These are phyloP conservation scores for Pyracantha coccinea DNA, from an alignment of 331 rosid genomes.

Conservation along the genomic window DNA sequence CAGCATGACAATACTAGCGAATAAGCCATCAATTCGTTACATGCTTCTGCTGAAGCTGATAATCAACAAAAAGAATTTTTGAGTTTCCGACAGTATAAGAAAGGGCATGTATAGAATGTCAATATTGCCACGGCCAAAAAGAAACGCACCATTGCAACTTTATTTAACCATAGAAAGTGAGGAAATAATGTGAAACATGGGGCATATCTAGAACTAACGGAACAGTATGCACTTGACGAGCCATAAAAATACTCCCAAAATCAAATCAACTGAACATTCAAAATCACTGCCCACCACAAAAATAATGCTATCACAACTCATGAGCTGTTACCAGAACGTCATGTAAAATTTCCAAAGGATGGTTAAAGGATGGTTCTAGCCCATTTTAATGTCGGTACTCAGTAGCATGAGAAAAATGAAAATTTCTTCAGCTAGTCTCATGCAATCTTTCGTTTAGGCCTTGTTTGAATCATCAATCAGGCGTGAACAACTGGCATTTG, in stretches of 20 bases:
- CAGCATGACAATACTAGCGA: slow-evolving; percentile 82
- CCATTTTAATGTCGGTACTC: not conserved
- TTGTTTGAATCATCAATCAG: not conserved
- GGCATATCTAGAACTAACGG: not conserved
- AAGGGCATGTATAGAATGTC: not conserved
- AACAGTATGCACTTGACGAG: not conserved
- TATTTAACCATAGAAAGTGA: not conserved
- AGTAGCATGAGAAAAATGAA: not conserved
- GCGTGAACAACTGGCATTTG: not conserved
- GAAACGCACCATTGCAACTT: not conserved
- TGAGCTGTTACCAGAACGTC: not conserved
- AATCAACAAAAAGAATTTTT: slow-evolving; percentile 15
- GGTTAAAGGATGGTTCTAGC: not conserved
- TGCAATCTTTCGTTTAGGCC: too few species aligned
- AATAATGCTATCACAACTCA: not conserved
- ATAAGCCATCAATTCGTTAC: slow-evolving; percentile 94
- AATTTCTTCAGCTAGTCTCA: too few species aligned
- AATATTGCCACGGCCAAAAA: not conserved
- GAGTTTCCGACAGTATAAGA: not conserved
- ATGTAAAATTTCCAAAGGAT: not conserved
- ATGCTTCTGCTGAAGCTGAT: slow-evolving; percentile 83
- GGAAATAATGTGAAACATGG: not conserved
- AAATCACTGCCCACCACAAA: not conserved
- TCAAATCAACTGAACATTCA: not conserved
- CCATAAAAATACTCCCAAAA: not conserved